Percentiles rank a stretch among this genome's conserved stretches.
Evolutionary conservation across 768 basidiomycete genomes (phyloP).

Genomic region (Trametes elegans): DNA sequence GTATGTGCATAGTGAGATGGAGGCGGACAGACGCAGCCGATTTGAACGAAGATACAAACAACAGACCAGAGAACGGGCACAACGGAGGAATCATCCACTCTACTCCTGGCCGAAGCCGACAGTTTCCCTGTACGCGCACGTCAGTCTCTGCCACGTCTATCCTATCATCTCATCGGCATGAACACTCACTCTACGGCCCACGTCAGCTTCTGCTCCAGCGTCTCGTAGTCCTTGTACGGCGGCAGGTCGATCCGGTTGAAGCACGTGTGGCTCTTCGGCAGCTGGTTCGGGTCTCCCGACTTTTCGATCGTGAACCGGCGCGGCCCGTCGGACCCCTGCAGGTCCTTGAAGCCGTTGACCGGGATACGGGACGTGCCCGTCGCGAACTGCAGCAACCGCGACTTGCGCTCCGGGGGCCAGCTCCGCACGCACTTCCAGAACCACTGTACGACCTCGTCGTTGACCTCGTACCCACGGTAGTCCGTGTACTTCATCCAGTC

Average conservation of each 20-base stretch:
- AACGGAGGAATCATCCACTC: constrained; percentile 17
- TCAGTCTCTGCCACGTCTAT: background rate
- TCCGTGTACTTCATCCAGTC: constrained; percentile 99
- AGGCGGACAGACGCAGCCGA: background rate
- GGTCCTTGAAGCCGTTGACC: constrained; percentile 97
- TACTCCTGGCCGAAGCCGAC: constrained; percentile 94
- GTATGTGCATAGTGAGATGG: background rate
- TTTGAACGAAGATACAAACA: background rate
- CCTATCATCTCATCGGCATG: constrained; percentile 2
- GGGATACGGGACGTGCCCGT: constrained; percentile 97
- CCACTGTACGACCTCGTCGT: constrained; percentile 97
- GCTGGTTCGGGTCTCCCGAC: constrained; percentile 91
- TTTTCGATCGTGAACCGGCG: constrained; percentile 98
- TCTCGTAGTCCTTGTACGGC: constrained; percentile 96
- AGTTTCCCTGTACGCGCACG: constrained; percentile 61
- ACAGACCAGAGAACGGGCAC: background rate
- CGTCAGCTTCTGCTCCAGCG: constrained; percentile 91
- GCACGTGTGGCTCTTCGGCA: constrained; percentile 96
- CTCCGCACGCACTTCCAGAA: constrained; percentile 99
- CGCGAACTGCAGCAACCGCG: constrained; percentile 92
- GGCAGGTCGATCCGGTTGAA: constrained; percentile 97
- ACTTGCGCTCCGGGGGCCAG: constrained; percentile 99
- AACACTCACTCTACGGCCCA: constrained; percentile 85
- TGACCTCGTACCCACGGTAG: constrained; percentile 94
- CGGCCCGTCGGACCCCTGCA: constrained; percentile 97